Evolutionary conservation across 192 early-diverging fungal species (phyloP), one percentile per base, ranked within the genome.

Genomic region (Jimgerdemannia lactiflua): DNA sequence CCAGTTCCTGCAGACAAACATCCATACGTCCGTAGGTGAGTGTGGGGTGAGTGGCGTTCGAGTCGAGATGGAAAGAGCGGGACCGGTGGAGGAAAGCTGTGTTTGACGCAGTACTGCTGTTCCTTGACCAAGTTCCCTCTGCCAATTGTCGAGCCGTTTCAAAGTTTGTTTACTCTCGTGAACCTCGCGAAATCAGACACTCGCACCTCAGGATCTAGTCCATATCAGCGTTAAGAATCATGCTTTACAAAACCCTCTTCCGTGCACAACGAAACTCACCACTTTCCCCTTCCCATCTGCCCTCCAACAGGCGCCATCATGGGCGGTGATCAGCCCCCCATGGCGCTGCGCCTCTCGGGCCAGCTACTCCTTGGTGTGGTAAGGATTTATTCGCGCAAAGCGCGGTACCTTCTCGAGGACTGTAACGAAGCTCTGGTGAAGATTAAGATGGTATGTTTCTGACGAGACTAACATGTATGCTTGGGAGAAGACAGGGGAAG

Each of bases 301-400:
- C 49, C 14, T 6, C 6, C 8, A 59, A 63, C 75, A 94, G 96
- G 90, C 20, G 92, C 93, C 14, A 96, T 98, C 71, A 89, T 94
- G 72, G 91, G 88, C 14, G 84, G 83, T 39, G 92, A 95, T 75
- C 91, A 93, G 42, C 91, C 94, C 17, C 94, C 96, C 40, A 91
- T 98, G 82, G 96, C 97, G 3, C 81, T 99, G 63, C 93, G 97
- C 72, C 88, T 99, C 39, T 96, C 97, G 4, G 98, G 97, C 0
- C 98, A 99, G 80, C 87, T 99, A 44, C 88, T 99, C 67, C 86
- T 99, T 6, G 98, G 98, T 59, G 96, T 99, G 2, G 92, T 93
- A 1, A 89, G 93, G 44, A 99, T 99, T 75, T 98, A 96, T 85
- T 97, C 97, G 4, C 89, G 96, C 42, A 99, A 99, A 82, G 92